Base-by-base conservation (phyloP, 176 grass and related monocot species). In the Ampelocalamus luodianensis region DNA sequence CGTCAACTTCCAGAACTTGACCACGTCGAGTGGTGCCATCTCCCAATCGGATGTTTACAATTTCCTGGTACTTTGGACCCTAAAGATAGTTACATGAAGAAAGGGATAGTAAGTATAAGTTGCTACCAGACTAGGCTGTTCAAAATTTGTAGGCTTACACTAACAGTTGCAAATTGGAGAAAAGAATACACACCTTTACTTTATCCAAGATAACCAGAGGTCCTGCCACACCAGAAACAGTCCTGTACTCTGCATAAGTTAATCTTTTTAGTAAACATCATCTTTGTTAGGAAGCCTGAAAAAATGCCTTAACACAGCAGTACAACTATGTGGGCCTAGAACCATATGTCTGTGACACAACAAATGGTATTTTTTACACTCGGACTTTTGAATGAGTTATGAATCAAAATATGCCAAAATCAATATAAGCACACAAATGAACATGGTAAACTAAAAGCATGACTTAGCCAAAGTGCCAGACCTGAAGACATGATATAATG, bases 1-100 rank as follows among this genome's bases (percentile, higher is more conserved):
- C 97, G 40, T 99, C 97, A 85, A 99, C 97, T 92, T 99, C 97
- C 66, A 99, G 82, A 59, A 99, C 97, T 87, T 99, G 97, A 89
- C 97, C 97, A 94, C 97, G 97, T 58, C 97, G 90, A 66, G 84
- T 99, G 64, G 88, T 92, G 40, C 97, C 97, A 92, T 99, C 97
- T 89, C 97, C 97, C 51, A 99, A 79, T 38, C 91, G 88, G 38
- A 99, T 99, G 86, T 99, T 99, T 56, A 99, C 97, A 94, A 99
- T 99, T 84, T 99, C 97, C 82, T 99, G 97, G 73, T 88, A 99
- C 71, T 96, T 99, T 16, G 97, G 97, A 38, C 97, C 97, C 97
- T 99, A 78, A 72, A 92, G 74, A 65, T 42, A n/a, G 13, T 65
- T 66, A 82, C 26, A 44, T 38, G 37, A 65, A 78, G 44, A 81